Evolutionary conservation across 768 basidiomycete genomes (phyloP).

Genomic region (Solioccasus polychromus): DNA sequence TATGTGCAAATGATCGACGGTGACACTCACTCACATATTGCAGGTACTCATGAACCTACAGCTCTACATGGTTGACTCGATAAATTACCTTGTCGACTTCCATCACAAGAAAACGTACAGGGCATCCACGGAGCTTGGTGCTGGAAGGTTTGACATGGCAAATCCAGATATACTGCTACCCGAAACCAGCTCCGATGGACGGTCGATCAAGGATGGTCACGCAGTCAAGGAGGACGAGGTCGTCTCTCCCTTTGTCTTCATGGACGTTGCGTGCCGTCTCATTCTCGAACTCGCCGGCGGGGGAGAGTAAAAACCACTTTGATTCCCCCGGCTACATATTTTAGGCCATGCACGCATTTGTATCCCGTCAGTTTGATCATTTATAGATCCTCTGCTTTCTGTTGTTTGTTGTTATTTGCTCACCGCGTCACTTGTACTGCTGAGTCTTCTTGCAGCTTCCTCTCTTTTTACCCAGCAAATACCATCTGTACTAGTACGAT

Average conservation of each 20-base stretch:
- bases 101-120: conserved; percentile 94
- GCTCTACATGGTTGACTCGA: conserved; percentile 92
- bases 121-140: conserved; percentile 63
- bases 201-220: conserved; percentile 49
- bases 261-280: conserved; percentile 91
- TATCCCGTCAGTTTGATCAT: conserved; percentile 8
- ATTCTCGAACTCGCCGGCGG: conserved; percentile 91
- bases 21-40: background rate
- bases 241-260: conserved; percentile 89
- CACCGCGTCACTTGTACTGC: conserved; percentile 7
- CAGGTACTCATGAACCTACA: conserved; percentile 97
- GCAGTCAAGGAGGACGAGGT: conserved; percentile 55
- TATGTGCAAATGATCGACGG: conserved; percentile 37
- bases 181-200: conserved; percentile 55
- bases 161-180: conserved; percentile 31
- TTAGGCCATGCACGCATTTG: background rate
- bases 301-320: conserved; percentile 34
- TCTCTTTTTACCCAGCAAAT: conserved; percentile 8
- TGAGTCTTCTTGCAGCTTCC: background rate
- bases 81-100: conserved; percentile 98
- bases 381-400: conserved; percentile 16
- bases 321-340: background rate
- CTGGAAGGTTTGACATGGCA: conserved; percentile 69
- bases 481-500: conserved; percentile 18
- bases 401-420: conserved; percentile 14